phyloP scores from a whole-genome alignment of 805 yeast genomes.

The Metschnikowia colocasiae region DNA sequence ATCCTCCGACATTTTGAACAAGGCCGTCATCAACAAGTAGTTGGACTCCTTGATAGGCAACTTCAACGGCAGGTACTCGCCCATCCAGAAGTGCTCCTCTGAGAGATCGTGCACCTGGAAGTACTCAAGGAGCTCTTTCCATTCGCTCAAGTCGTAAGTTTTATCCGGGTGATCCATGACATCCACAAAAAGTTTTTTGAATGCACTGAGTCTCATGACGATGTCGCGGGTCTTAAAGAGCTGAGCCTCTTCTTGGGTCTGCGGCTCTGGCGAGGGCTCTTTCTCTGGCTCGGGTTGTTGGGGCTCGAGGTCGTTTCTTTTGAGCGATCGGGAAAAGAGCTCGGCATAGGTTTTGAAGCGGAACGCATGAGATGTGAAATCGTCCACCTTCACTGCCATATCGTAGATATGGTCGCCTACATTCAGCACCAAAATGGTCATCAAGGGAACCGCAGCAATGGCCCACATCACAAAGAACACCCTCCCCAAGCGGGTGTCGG shows the following conservation, averaged over 20 bases:
- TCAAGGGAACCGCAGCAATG: conserved; percentile 75
- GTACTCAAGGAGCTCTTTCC: conserved; percentile 41
- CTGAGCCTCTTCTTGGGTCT: background rate
- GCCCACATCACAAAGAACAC: conserved; percentile 80
- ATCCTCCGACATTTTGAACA: conserved; percentile 24
- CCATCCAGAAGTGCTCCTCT: conserved; percentile 52
- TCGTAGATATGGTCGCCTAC: conserved; percentile 59
- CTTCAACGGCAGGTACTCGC: conserved; percentile 63
- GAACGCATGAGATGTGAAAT: conserved; percentile 6
- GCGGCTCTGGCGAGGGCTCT: background rate
- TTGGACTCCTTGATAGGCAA: conserved; percentile 68
- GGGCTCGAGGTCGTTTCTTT: background rate
- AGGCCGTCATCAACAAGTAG: conserved; percentile 45
- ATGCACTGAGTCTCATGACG: background rate
- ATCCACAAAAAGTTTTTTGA: conserved; percentile 13
- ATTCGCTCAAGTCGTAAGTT: conserved; percentile 48
- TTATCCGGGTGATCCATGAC: conserved; percentile 39
- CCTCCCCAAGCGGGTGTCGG: conserved; percentile 60
- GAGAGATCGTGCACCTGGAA: conserved; percentile 22
- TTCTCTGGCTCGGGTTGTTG: background rate
- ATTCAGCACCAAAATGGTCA: conserved; percentile 75
- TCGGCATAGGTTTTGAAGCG: conserved; percentile 8
- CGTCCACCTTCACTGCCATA: conserved; percentile 19
- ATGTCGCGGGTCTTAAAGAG: background rate
- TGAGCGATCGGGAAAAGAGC: background rate